Conservation (phyloP, 257 asterid genomes). For the Handroanthus guayacan region DNA sequence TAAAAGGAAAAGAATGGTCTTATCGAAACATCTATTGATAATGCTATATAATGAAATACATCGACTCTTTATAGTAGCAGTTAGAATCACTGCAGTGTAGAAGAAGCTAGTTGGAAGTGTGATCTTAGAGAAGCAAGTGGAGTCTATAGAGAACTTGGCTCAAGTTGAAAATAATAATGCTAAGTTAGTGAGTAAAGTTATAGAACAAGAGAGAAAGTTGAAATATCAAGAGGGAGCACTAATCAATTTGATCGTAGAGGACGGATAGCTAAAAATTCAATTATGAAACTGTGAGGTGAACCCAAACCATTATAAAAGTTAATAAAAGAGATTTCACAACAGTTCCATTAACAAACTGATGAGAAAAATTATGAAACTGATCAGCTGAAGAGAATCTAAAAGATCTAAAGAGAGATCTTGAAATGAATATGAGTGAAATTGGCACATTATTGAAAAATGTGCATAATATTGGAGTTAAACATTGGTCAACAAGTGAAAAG, state of each 20-base stretch:
- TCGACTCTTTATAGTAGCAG: conserved; percentile 48
- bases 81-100: conserved; percentile 55
- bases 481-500: conserved; percentile 75
- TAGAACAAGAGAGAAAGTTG: conserved; percentile 52
- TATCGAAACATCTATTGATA: conserved; percentile 51
- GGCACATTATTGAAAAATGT: conserved; percentile 64
- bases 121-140: conserved; percentile 56
- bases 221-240: conserved; percentile 60
- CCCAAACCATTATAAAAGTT: conserved; percentile 49
- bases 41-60: conserved; percentile 47
- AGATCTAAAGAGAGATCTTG: conserved; percentile 65
- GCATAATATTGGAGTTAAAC: conserved; percentile 74
- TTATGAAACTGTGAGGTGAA: conserved; percentile 47
- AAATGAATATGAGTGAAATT: conserved; percentile 76
- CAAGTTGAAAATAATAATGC: conserved; percentile 51
- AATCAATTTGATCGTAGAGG: conserved; percentile 53
- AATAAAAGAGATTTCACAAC: conserved; percentile 54
- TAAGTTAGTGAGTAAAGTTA: conserved; percentile 56
- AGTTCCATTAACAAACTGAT: conserved; percentile 51
- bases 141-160: conserved; percentile 47
- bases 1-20: conserved; percentile 50
- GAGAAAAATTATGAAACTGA: conserved; percentile 51
- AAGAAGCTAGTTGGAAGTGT: conserved; percentile 53
- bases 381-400: conserved; percentile 60
- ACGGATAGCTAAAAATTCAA: conserved; percentile 47